A percentile compares a stretch with the other conserved stretches of the same genome.
These are phyloP conservation scores for Phytomonas serpens DNA, from an alignment of 208 protist genomes.

Conservation along the genomic window DNA sequence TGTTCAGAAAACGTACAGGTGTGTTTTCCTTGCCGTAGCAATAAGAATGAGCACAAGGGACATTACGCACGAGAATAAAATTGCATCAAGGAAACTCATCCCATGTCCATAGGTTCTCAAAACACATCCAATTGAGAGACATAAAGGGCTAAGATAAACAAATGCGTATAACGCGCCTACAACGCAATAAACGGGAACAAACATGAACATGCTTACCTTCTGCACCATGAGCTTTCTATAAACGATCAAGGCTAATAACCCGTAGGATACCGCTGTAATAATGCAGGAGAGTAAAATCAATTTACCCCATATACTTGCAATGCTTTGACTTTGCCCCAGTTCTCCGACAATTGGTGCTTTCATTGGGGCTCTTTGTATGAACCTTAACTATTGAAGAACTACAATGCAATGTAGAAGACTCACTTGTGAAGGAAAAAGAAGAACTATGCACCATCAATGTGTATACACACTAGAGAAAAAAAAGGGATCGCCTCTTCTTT, in stretches of 20 bases:
- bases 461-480: background rate
- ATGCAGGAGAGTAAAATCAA: slow-evolving; percentile 59
- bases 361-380: slow-evolving; percentile 11
- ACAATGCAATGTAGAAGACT: background rate
- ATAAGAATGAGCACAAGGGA: slow-evolving; percentile 63
- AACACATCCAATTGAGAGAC: slow-evolving; percentile 53
- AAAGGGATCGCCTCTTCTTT: background rate
- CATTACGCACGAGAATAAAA: slow-evolving; percentile 54
- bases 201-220: slow-evolving; percentile 46
- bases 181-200: slow-evolving; percentile 44
- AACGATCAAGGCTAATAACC: slow-evolving; percentile 45
- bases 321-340: slow-evolving; percentile 9
- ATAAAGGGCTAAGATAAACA: slow-evolving; percentile 44
- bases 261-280: slow-evolving; percentile 42
- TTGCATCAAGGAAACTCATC: slow-evolving; percentile 31
- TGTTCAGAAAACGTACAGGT: slow-evolving; percentile 45
- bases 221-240: slow-evolving; percentile 45
- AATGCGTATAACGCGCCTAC: slow-evolving; percentile 66
- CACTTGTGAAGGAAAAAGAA: background rate
- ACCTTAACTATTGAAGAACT: background rate
- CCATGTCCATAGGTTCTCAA: slow-evolving; percentile 47
- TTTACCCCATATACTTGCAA: slow-evolving; percentile 31
- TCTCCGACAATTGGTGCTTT: slow-evolving; percentile 19
- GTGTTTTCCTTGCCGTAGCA: slow-evolving; percentile 48
- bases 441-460: background rate